phyloP scores from a whole-genome alignment of 306 rosid species.

The Prunus mira region DNA sequence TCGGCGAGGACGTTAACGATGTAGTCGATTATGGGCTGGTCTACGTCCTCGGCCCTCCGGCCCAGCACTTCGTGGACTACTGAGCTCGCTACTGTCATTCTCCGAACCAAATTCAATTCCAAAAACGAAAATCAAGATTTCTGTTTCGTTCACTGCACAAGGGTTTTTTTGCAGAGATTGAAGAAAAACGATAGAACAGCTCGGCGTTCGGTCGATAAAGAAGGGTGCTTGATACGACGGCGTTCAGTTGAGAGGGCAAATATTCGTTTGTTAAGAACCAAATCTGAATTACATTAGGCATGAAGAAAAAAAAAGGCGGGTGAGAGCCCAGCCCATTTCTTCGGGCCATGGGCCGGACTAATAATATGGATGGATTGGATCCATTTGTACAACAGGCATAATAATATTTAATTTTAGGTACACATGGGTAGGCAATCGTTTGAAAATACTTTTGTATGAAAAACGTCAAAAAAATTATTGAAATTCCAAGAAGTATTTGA shows the following conservation, averaged over 20 bases:
- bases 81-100: constrained; percentile 87
- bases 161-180: not conserved
- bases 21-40: constrained; percentile 82
- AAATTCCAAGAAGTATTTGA: too few relatives aligned
- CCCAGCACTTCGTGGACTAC: constrained; percentile 90
- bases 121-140: not conserved
- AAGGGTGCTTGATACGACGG: not conserved
- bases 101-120: constrained; percentile 6
- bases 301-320: not conserved
- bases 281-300: not conserved
- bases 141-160: not conserved
- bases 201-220: not conserved
- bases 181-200: not conserved
- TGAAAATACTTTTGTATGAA: too few relatives aligned
- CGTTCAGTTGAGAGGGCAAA: not conserved
- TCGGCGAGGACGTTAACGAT: constrained; percentile 94
- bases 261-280: too few relatives aligned
- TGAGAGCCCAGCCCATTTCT: not conserved
- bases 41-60: constrained; percentile 61
- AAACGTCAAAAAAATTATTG: too few relatives aligned
- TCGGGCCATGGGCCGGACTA: not conserved
- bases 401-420: too few relatives aligned
- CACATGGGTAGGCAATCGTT: too few relatives aligned
- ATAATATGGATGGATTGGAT: not conserved
- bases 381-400: not conserved